Evolutionary conservation across 2,329 filamentous ascomycete species (phyloP).

Genomic region (Aspergillus sp.): DNA sequence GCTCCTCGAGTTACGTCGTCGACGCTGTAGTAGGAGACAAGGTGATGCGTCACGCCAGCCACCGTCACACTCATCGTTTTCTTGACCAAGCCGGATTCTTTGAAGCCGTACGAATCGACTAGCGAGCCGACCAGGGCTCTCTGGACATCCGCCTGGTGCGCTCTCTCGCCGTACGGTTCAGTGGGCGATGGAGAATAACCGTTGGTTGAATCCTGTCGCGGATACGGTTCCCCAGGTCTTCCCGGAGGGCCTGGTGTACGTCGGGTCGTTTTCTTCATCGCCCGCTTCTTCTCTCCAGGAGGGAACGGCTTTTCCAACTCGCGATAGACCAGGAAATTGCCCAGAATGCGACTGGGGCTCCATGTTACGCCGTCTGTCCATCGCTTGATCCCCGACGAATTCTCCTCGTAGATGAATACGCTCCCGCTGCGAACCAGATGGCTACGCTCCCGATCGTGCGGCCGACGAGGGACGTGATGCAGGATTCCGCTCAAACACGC

Average conservation of each 20-base stretch:
- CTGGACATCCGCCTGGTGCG: conserved; percentile 53
- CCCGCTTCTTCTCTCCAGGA: conserved; percentile 82
- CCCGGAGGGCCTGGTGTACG: conserved; percentile 48
- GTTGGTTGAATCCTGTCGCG: conserved; percentile 47
- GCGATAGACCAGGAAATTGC: conserved; percentile 84
- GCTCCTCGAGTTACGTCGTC: conserved; percentile 72
- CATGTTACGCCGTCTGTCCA: conserved; percentile 93
- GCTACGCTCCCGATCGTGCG: conserved; percentile 80
- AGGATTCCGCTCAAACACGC: conserved; percentile 72
- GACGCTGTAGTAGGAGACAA: conserved; percentile 87
- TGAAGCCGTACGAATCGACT: conserved; percentile 89
- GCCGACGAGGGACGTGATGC: conserved; percentile 77
- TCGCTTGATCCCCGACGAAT: conserved; percentile 86
- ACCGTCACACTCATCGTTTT: conserved; percentile 86
- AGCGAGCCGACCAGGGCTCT: conserved; percentile 76
- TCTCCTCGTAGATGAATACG: conserved; percentile 91
- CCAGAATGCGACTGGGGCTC: conserved; percentile 85
- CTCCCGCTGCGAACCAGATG: conserved; percentile 81
- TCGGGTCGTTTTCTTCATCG: conserved; percentile 69
- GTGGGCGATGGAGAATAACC: conserved; percentile 46
- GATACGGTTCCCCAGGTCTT: conserved; percentile 59
- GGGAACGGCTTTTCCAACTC: conserved; percentile 79
- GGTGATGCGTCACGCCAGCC: conserved; percentile 75
- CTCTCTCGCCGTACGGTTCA: conserved; percentile 41
- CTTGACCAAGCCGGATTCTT: conserved; percentile 80